phyloP scores from a whole-genome alignment of 176 grass and related monocot species.

The Hyparrhenia diplandra region DNA sequence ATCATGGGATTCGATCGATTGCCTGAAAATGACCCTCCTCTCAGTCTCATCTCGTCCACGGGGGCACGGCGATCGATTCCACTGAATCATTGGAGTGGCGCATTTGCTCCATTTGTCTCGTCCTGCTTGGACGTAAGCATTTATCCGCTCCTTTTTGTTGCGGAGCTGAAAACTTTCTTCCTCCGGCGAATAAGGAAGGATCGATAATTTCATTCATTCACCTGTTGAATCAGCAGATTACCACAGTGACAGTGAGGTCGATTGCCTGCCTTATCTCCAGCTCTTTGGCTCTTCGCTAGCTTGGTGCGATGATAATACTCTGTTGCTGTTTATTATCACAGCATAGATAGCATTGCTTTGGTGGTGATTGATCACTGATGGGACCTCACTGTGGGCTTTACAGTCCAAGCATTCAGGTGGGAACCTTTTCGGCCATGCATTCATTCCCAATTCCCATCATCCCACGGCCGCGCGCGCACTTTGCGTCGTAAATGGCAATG shows the following conservation, averaged over 20 bases:
- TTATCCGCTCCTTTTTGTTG: conserved; percentile 33
- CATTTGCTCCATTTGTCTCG: conserved; percentile 33
- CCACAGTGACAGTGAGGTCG: not conserved
- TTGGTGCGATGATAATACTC: not conserved
- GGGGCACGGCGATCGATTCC: conserved; percentile 11
- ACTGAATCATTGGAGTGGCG: conserved; percentile 38
- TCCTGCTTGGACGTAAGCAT: conserved; percentile 34
- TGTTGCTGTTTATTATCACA: not conserved
- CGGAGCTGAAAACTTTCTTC: conserved; percentile 15
- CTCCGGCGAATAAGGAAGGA: not conserved
- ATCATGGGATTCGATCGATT: not conserved
- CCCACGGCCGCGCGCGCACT: not conserved
- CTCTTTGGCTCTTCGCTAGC: not conserved
- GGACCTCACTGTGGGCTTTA: not conserved
- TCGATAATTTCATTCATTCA: not conserved
- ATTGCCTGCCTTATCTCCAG: too few species aligned
- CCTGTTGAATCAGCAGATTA: not conserved
- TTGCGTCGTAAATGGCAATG: conserved; percentile 13
- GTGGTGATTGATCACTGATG: not conserved
- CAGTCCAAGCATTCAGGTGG: not conserved
- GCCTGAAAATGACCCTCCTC: conserved; percentile 12
- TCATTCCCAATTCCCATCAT: not conserved
- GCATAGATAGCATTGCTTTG: too few species aligned
- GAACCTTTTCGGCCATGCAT: not conserved
- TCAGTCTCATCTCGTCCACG: not conserved